Conservation (phyloP, 2,329 filamentous ascomycete genomes). For the Sclerotinia minor region DNA sequence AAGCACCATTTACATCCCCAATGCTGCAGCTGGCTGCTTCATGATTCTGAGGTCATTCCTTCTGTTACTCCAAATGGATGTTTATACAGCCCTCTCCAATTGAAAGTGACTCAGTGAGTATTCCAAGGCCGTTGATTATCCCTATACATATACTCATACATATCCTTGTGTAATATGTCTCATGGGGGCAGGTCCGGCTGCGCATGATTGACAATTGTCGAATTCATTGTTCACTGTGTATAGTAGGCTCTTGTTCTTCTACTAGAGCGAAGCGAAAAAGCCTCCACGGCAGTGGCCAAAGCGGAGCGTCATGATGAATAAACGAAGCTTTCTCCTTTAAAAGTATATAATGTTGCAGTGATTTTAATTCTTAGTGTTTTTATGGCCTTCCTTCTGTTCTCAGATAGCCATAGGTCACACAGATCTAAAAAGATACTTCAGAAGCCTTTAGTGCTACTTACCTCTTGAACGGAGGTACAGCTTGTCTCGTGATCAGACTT, state of each 20-base stretch:
- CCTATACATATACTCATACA: too few relatives aligned
- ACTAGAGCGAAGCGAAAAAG: slow-evolving; percentile 1
- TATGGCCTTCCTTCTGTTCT: neutral
- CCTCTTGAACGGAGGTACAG: too few relatives aligned
- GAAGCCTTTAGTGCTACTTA: too few relatives aligned
- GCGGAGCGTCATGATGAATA: neutral
- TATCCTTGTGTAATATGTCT: too few relatives aligned
- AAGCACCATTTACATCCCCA: neutral
- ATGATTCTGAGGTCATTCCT: too few relatives aligned
- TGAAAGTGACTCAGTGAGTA: too few relatives aligned
- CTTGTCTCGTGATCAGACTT: neutral
- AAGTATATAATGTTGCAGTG: neutral
- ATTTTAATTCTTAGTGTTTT: too few relatives aligned
- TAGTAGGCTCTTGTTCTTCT: neutral
- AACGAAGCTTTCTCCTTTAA: neutral
- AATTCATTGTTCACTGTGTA: too few relatives aligned
- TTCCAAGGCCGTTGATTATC: too few relatives aligned
- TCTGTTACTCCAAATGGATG: too few relatives aligned
- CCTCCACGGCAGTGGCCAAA: slow-evolving; percentile 10
- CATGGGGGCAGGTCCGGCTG: neutral
- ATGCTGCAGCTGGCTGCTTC: neutral
- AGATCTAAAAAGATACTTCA: too few relatives aligned
- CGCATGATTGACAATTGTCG: neutral
- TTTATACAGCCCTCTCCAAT: too few relatives aligned
- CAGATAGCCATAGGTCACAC: neutral